Evolutionary conservation across 2,329 filamentous ascomycete species (phyloP).

Genomic region (Chaetomium olivaceum): DNA sequence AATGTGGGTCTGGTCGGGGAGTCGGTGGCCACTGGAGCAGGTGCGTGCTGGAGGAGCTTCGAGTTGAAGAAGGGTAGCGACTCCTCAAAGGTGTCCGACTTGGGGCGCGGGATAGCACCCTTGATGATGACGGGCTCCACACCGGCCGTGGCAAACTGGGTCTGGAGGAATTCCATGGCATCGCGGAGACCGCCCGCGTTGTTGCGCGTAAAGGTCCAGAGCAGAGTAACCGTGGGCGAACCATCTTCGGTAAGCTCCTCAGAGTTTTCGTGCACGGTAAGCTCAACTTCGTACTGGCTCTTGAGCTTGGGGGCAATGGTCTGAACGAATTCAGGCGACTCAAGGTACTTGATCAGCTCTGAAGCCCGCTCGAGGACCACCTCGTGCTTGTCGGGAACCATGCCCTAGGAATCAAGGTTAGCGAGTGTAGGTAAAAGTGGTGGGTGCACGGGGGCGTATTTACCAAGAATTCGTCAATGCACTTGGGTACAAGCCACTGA

Average conservation of each 20-base stretch:
- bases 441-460: conserved; percentile 31
- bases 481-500: conserved; percentile 96
- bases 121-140: conserved; percentile 86
- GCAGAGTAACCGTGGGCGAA: conserved; percentile 60
- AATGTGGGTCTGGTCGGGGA: conserved; percentile 87
- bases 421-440: neutral
- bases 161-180: conserved; percentile 90
- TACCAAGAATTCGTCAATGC: conserved; percentile 90
- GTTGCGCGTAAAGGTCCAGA: conserved; percentile 90
- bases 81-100: conserved; percentile 98
- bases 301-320: conserved; percentile 84
- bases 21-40: conserved; percentile 76
- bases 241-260: conserved; percentile 60
- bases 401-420: conserved; percentile 59
- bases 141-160: conserved; percentile 81
- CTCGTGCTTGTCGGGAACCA: conserved; percentile 96
- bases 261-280: conserved; percentile 68
- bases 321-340: conserved; percentile 75
- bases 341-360: conserved; percentile 77
- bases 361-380: conserved; percentile 76
- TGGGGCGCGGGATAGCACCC: conserved; percentile 94
- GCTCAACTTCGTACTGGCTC: conserved; percentile 87
- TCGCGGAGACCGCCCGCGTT: conserved; percentile 94
- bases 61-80: conserved; percentile 96
- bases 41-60: conserved; percentile 91